Base-by-base conservation (phyloP, 192 early-diverging fungal genomes). In the Backusella liffmaniae region DNA sequence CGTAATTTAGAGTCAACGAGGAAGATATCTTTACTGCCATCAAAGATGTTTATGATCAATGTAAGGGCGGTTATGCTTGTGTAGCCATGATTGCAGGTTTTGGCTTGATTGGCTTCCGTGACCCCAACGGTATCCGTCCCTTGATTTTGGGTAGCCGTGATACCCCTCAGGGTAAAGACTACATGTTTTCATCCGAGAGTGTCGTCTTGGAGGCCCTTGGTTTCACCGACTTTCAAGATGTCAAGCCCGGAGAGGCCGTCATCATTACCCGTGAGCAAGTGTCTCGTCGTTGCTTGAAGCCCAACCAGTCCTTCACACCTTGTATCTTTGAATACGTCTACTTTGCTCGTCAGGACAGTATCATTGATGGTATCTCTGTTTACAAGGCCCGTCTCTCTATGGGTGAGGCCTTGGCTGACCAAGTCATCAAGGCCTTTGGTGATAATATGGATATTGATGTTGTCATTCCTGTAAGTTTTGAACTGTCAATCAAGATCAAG, bases 271-370 rank as follows among this genome's bases (percentile, higher is more conserved):
- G 91, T 76, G 84, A 86, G 34, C 89, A 89, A 10, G 84, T 98
- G 35, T 89, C 85, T 36, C 87, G 86, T 59, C 89, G 92, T 30
- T 88, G 91, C 34, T 76, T 95, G 77, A 84, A 90, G 23, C 77
- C 80, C 2, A 71, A 85, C 36, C 82, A 83, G 30, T 53, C 74
- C 46, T 85, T 89, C 59, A 88, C 98, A n/a, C 98, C 97, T 32
- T 99, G 97, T 85, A 96, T 99, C 82, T 99, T 99, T 77, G 98
- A 99, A 85, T 98, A 96, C 77, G 98, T 99, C 66, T 95, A 99
- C 88, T 99, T 99, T 92, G 97, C 97, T 4, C 92, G 98, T 18
- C 97, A 97, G 16, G 98, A 99, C 86, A 96, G 95, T 32, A 97
- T 98, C 73, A 97, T 99, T 76, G 97, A 99, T 82, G 96, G 96